Conservation (phyloP, 768 basidiomycete species). For the Hypholoma fasciculare region DNA sequence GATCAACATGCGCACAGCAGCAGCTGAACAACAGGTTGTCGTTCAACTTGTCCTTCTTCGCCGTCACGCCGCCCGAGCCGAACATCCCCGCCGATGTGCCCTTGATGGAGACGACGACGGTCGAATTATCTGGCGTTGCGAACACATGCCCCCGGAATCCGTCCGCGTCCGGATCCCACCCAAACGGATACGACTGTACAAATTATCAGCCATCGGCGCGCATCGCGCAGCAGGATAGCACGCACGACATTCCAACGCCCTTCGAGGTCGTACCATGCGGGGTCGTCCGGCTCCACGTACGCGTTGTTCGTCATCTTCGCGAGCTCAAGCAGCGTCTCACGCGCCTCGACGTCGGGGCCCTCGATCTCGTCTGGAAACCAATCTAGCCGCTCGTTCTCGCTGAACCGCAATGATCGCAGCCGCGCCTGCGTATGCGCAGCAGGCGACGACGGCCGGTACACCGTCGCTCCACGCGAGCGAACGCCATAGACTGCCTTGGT, state of each 20-base stretch:
- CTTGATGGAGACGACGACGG: slow-evolving; percentile 88
- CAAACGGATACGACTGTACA: slow-evolving; percentile 73
- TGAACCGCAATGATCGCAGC: slow-evolving; percentile 42
- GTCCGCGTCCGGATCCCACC: slow-evolving; percentile 88
- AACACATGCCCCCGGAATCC: slow-evolving; percentile 93
- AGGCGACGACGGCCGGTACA: slow-evolving; percentile 51
- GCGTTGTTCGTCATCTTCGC: slow-evolving; percentile 98
- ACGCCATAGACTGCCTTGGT: slow-evolving; percentile 33
- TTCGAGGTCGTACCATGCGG: slow-evolving; percentile 77
- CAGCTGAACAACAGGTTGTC: slow-evolving; percentile 93
- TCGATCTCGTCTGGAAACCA: slow-evolving; percentile 80
- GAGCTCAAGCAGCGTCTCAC: slow-evolving; percentile 74
- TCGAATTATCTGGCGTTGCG: slow-evolving; percentile 78
- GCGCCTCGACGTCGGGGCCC: slow-evolving; percentile 75
- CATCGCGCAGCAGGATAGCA: slow-evolving; percentile 1
- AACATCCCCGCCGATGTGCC: slow-evolving; percentile 84
- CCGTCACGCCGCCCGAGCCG: slow-evolving; percentile 80
- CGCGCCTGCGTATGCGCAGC: slow-evolving; percentile 42
- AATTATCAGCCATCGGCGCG: not conserved
- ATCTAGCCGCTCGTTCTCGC: slow-evolving; percentile 42
- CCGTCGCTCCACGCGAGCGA: slow-evolving; percentile 32
- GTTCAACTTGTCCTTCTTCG: slow-evolving; percentile 89
- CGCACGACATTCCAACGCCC: slow-evolving; percentile 62
- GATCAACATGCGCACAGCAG: slow-evolving; percentile 91
- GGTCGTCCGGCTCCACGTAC: slow-evolving; percentile 64